phyloP scores from a whole-genome alignment of 2,329 filamentous ascomycete genomes.

The Ophiostoma pallidulum region DNA sequence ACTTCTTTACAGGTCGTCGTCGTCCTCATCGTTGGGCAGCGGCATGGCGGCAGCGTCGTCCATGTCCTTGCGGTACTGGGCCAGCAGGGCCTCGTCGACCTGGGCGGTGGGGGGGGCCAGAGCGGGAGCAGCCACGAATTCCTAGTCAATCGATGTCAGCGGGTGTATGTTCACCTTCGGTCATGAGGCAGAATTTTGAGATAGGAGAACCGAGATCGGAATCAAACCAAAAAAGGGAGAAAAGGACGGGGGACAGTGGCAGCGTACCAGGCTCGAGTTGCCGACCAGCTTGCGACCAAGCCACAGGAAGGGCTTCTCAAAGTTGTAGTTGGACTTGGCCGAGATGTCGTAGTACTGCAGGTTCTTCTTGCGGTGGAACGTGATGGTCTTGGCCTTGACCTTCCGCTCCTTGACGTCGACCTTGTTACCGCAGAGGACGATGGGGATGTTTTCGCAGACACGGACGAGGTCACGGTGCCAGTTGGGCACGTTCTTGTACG shows the following conservation, averaged over 20 bases:
- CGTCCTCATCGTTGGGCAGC: constrained; percentile 90
- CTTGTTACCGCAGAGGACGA: constrained; percentile 98
- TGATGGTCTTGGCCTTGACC: constrained; percentile 99
- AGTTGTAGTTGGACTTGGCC: constrained; percentile 99
- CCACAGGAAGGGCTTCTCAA: constrained; percentile 99
- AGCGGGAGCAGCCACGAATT: constrained; percentile 92
- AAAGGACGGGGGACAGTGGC: not conserved
- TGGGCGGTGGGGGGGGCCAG: constrained; percentile 87
- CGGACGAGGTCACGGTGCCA: constrained; percentile 99
- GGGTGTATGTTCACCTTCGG: not conserved
- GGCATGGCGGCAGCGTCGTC: constrained; percentile 66
- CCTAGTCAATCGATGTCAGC: constrained; percentile 42
- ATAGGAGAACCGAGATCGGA: no score
- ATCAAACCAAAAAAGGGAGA: constrained; percentile 17
- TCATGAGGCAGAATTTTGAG: no score
- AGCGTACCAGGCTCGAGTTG: constrained; percentile 71
- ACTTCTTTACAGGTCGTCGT: constrained; percentile 49
- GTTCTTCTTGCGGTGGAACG: constrained; percentile 99
- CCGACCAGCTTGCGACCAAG: constrained; percentile 96
- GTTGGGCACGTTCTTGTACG: constrained; percentile 99
- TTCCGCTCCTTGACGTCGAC: constrained; percentile 99
- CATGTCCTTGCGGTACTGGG: constrained; percentile 85
- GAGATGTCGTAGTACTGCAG: constrained; percentile 99
- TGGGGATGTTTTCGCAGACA: constrained; percentile 98
- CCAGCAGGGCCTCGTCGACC: constrained; percentile 75